Evolutionary conservation across 805 yeast genomes (phyloP).

Genomic region (Kuraishia capsulata): DNA sequence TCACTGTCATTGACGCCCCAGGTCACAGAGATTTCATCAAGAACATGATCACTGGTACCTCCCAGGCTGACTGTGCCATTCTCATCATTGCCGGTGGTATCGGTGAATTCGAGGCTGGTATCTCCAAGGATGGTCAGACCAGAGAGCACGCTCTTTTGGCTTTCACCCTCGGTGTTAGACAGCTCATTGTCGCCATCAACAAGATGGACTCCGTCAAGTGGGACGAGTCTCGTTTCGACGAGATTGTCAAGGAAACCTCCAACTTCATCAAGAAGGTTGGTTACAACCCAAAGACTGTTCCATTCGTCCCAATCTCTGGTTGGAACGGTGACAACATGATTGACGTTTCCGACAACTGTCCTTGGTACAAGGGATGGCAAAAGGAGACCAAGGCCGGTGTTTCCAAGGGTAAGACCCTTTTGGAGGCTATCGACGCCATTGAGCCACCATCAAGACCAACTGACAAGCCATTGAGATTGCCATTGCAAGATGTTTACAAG

Average conservation of each 20-base stretch:
- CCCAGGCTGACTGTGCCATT: constrained; percentile 90
- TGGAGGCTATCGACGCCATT: constrained; percentile 78
- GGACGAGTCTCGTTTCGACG: constrained; percentile 74
- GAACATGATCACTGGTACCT: constrained; percentile 93
- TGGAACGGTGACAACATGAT: constrained; percentile 93
- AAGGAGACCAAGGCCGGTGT: constrained; percentile 68
- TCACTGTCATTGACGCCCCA: constrained; percentile 91
- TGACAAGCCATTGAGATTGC: constrained; percentile 83
- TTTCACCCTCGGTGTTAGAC: constrained; percentile 81
- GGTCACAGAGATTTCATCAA: constrained; percentile 96
- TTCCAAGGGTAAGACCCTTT: constrained; percentile 70
- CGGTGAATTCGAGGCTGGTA: constrained; percentile 95
- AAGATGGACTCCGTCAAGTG: constrained; percentile 93
- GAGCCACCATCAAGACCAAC: constrained; percentile 77
- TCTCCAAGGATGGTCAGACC: constrained; percentile 91
- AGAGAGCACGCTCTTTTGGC: constrained; percentile 92
- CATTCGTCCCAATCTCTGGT: constrained; percentile 88
- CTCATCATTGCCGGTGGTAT: constrained; percentile 86
- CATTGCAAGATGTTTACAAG: constrained; percentile 88
- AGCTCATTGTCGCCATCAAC: constrained; percentile 85
- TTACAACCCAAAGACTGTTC: constrained; percentile 72
- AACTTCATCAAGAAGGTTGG: constrained; percentile 82
- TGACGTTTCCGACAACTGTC: constrained; percentile 72
- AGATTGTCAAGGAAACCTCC: constrained; percentile 66
- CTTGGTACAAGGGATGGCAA: constrained; percentile 85